Conservation (phyloP, 208 protist species). For the Trypanosoma caninum region DNA sequence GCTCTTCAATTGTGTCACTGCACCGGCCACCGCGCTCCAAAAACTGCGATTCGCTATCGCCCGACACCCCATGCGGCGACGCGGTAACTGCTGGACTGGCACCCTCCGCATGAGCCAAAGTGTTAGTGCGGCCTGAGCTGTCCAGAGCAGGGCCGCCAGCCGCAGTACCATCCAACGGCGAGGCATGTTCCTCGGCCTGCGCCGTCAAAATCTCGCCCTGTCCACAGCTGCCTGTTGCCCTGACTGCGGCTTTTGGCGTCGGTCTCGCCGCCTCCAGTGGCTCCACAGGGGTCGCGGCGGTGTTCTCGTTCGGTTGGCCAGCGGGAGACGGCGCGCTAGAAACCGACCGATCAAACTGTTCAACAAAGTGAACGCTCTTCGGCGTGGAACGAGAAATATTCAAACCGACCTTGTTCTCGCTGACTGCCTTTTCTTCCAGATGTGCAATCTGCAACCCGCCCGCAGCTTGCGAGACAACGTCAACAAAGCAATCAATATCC, state of each 20-base stretch:
- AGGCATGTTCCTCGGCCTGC: background rate
- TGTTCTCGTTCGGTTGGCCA: too few species aligned
- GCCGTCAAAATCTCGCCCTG: background rate
- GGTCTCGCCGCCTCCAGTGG: background rate
- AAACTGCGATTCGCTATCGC: too few species aligned
- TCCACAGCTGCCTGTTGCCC: too few species aligned
- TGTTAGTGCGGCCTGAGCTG: background rate
- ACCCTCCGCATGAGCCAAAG: background rate
- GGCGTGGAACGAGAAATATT: background rate
- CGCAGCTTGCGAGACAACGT: slow-evolving; percentile 2
- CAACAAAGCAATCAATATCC: background rate
- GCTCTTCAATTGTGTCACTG: background rate
- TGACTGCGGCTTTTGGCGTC: background rate
- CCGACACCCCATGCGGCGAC: too few species aligned
- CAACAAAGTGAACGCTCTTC: slow-evolving; percentile 13
- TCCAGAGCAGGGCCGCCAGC: background rate
- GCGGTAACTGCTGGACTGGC: background rate
- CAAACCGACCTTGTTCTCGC: background rate
- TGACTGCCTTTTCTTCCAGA: background rate
- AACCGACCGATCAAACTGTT: background rate
- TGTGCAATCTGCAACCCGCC: background rate
- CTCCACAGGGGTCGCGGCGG: background rate
- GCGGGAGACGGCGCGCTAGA: too few species aligned
- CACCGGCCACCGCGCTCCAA: background rate
- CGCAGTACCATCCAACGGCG: too few species aligned